These are phyloP conservation scores for Colletotrichum theobromicola DNA, from an alignment of 2,329 filamentous ascomycete species.

Conservation along the genomic window DNA sequence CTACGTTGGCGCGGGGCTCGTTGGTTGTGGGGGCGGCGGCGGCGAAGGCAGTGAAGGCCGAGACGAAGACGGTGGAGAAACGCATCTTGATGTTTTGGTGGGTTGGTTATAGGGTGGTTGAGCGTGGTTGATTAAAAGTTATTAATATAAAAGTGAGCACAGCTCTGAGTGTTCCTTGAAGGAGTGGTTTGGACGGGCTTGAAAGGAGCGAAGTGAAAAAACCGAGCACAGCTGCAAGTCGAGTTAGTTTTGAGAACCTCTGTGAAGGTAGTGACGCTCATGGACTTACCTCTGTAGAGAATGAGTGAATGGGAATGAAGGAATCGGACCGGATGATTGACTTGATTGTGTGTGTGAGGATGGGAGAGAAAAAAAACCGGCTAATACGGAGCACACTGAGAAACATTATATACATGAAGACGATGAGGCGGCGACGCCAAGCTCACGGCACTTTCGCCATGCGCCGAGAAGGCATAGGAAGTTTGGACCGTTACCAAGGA, in stretches of 20 bases:
- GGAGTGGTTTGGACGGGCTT: constrained; percentile 25
- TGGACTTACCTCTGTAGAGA: constrained; percentile 49
- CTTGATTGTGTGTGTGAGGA: constrained; percentile 34
- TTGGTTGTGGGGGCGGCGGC: constrained; percentile 46
- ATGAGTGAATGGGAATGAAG: constrained; percentile 49
- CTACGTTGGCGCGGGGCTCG: constrained; percentile 40
- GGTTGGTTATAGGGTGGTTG: constrained; percentile 26
- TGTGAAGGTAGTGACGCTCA: neutral
- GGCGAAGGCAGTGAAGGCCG: constrained; percentile 49
- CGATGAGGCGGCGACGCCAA: neutral
- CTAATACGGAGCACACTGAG: constrained; percentile 24
- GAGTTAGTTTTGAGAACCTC: constrained; percentile 25
- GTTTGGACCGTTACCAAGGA: constrained; percentile 11
- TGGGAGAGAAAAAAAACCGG: constrained; percentile 31
- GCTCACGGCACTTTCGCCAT: neutral
- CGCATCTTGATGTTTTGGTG: constrained; percentile 50
- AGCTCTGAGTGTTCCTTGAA: constrained; percentile 46
- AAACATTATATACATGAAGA: constrained; percentile 43
- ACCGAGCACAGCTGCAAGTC: constrained; percentile 51
- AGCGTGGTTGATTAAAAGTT: constrained; percentile 31
- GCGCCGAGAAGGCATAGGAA: neutral
- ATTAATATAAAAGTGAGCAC: constrained; percentile 43
- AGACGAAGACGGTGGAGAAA: constrained; percentile 48
- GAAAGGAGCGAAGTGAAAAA: constrained; percentile 49
- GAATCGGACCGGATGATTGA: constrained; percentile 29